Percentiles rank a stretch among this genome's conserved stretches.
Conservation (phyloP, 2,329 filamentous ascomycete species). For the Pezizomycotina sp. region DNA sequence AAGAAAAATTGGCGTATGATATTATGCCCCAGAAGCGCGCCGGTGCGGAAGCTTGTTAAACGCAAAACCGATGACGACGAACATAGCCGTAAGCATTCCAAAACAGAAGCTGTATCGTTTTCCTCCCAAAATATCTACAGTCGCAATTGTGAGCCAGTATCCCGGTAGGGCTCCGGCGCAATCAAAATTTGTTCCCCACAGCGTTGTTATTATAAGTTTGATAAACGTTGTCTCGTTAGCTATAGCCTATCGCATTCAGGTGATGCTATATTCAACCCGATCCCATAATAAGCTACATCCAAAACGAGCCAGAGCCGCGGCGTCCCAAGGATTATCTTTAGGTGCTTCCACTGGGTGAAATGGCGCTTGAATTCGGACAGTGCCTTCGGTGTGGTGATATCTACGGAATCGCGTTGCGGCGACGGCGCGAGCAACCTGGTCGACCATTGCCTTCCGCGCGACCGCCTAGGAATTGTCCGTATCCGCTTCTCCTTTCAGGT, state of each 20-base stretch:
- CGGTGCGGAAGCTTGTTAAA: constrained; percentile 36
- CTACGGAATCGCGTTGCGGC: constrained; percentile 34
- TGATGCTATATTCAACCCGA: constrained; percentile 58
- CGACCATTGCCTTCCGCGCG: constrained; percentile 40
- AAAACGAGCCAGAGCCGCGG: constrained; percentile 74
- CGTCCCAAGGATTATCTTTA: constrained; percentile 57
- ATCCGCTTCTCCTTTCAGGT: constrained; percentile 58
- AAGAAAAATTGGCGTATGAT: constrained; percentile 50
- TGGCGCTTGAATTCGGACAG: constrained; percentile 54
- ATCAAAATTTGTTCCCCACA: constrained; percentile 60
- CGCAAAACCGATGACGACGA: constrained; percentile 46
- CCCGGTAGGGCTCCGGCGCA: constrained; percentile 64
- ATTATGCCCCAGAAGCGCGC: constrained; percentile 43
- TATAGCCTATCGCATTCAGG: constrained; percentile 54
- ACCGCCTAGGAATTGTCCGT: constrained; percentile 53
- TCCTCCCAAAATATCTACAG: constrained; percentile 55
- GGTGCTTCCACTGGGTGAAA: constrained; percentile 55
- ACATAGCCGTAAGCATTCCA: constrained; percentile 43
- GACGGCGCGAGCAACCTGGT: constrained; percentile 46
- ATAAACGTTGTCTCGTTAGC: constrained; percentile 47
- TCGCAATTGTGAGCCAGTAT: constrained; percentile 65
- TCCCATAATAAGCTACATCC: constrained; percentile 49
- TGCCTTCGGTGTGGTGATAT: constrained; percentile 35
- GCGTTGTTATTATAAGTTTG: constrained; percentile 56
- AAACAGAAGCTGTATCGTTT: too few relatives aligned